Evolutionary conservation across 495 filamentous ascomycete species (phyloP).

Genomic region (Evernia prunastri): DNA sequence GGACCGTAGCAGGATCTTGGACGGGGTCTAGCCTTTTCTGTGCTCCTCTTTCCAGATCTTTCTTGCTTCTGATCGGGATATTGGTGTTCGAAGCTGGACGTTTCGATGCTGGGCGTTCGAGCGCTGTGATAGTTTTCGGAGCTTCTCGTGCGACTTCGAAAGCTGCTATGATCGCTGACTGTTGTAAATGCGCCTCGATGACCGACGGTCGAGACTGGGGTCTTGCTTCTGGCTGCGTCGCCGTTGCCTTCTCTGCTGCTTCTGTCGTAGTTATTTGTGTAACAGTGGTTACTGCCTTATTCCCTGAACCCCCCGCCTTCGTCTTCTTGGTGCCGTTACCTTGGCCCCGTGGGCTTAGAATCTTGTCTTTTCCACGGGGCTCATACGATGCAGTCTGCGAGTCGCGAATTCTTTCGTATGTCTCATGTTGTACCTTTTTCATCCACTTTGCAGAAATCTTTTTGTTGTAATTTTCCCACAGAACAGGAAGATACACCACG

Average conservation of each 20-base stretch:
- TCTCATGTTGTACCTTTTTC: constrained; percentile 27
- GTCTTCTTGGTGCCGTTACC: not conserved
- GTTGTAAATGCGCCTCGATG: not conserved
- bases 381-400: constrained; percentile 15
- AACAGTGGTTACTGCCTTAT: not conserved
- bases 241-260: constrained; percentile 8
- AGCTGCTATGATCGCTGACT: not conserved
- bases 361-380: constrained; percentile 6
- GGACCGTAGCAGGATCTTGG: not conserved
- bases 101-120: not conserved
- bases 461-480: constrained; percentile 31
- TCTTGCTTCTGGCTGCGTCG: constrained; percentile 2
- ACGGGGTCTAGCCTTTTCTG: not conserved
- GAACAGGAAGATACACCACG: constrained; percentile 37
- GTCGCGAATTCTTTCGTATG: constrained; percentile 25
- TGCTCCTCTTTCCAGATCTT: not conserved
- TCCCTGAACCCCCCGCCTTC: not conserved
- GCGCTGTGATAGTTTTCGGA: not conserved
- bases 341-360: constrained; percentile 11
- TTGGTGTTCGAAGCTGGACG: no score
- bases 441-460: constrained; percentile 28
- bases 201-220: not conserved
- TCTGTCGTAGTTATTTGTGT: constrained; percentile 6
- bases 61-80: constrained; percentile 10
- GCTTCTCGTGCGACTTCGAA: not conserved